Base-by-base conservation (phyloP, 2,329 filamentous ascomycete genomes). In the Fusarium sp. region DNA sequence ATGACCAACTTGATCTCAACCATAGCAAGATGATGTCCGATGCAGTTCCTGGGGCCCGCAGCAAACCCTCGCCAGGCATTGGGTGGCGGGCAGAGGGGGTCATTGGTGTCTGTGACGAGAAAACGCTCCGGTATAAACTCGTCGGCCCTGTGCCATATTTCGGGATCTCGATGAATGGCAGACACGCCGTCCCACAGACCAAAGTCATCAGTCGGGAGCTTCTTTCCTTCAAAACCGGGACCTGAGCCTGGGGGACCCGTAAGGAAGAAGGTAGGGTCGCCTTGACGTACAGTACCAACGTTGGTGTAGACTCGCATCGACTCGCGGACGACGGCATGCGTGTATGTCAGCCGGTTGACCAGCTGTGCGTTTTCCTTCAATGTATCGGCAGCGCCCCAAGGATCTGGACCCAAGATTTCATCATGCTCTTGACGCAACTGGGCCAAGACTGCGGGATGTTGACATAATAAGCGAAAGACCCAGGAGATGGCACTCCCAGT, bases 11-110 rank as follows among this genome's bases (percentile, higher is more conserved):
- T 76, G 11, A 76, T 59, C 38, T 76, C 73, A 12, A 87, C 82
- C 79, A 88, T 84, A 4, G 87, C 89, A 52, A 91, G 80, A 69
- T 88, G 56, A 79, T 90, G 86, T 0, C 89, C 90, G 37, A 91
- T 86, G 69, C 89, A 91, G 50, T 86, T 87, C 11, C 89, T 79
- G 4, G 86, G 86, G 0, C 89, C 89, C 22, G 86, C 82, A 52
- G 86, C 85, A 75, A 91, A 91, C 0, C 87, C 84, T 8, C 87
- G 81, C 84, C 85, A 91, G 0, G 88, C 87, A 64, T 85, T 84
- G 4, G 67, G 52, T 14, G 69, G 67, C 4, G 67, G 64, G 4
- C 52, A 75, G 3, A 73, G 62, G 14, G 72, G 69, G 14, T 75
- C 63, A 12, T 65, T 52, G 6, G 69, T 59, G 12, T 77, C 68